A percentile compares a stretch with the other conserved stretches of the same genome.
phyloP scores from a whole-genome alignment of 2,329 filamentous ascomycete genomes.

The Paracoccidioides lutzii region DNA sequence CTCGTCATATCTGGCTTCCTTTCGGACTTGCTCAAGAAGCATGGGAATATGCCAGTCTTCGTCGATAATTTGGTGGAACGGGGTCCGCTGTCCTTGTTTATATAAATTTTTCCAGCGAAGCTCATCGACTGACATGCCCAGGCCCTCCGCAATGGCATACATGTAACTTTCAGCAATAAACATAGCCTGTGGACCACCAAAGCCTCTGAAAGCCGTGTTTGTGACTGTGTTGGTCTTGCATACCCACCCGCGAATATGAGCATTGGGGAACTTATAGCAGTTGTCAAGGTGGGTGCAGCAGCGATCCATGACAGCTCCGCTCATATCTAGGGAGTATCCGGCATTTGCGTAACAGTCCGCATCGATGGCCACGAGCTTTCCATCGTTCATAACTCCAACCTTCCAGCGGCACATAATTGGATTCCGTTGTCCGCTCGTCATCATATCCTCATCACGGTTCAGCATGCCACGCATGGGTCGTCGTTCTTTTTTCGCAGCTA shows the following conservation, averaged over 20 bases:
- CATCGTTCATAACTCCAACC: constrained; percentile 11
- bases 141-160: constrained; percentile 12
- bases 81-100: constrained; percentile 12
- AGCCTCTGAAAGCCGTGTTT: constrained; percentile 17
- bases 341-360: constrained; percentile 15
- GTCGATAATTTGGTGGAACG: constrained; percentile 16
- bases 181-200: constrained; percentile 17
- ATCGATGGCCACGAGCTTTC: constrained; percentile 9
- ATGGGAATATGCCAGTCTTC: constrained; percentile 17
- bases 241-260: constrained; percentile 14
- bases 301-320: constrained; percentile 15
- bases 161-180: constrained; percentile 16
- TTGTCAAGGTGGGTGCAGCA: constrained; percentile 16
- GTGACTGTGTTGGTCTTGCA: constrained; percentile 16
- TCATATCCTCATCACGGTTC: constrained; percentile 78
- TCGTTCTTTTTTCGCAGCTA: constrained; percentile 65
- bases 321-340: constrained; percentile 15
- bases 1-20: constrained; percentile 10
- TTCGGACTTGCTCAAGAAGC: constrained; percentile 13
- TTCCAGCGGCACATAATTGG: constrained; percentile 70
- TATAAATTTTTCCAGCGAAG: constrained; percentile 15
- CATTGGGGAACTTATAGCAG: constrained; percentile 16
- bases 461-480: constrained; percentile 75
- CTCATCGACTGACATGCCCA: constrained; percentile 13
- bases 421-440: constrained; percentile 70